These are phyloP conservation scores for Isabelozyma pseudorhagii DNA, from an alignment of 805 yeast species.

Conservation along the genomic window DNA sequence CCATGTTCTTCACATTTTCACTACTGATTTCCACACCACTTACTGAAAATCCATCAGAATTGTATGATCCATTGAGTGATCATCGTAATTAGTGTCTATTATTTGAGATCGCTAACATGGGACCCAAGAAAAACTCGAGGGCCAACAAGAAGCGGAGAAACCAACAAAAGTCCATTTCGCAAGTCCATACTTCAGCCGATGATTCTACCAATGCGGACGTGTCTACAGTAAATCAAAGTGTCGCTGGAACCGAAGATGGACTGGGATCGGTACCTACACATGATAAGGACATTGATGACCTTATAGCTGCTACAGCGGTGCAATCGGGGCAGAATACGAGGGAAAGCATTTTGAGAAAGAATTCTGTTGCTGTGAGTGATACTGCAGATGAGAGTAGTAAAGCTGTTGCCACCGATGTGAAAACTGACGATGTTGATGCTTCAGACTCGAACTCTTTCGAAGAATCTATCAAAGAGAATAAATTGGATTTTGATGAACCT, in stretches of 20 bases:
- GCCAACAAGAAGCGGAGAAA: neutral
- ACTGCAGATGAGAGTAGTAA: neutral
- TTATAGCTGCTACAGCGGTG: constrained; percentile 8
- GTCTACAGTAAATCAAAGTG: neutral
- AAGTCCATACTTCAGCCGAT: neutral
- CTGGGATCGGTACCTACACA: neutral
- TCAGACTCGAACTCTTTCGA: constrained; percentile 1
- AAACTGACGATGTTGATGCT: neutral
- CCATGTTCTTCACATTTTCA: neutral
- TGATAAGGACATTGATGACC: constrained; percentile 5
- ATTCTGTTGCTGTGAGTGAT: neutral
- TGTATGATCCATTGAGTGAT: neutral
- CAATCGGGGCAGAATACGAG: constrained; percentile 6
- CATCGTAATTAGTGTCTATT: neutral
- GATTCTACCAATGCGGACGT: neutral
- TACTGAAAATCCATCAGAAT: neutral
- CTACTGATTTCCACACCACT: neutral
- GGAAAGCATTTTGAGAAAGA: constrained; percentile 4
- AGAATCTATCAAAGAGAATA: constrained; percentile 2
- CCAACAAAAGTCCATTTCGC: neutral
- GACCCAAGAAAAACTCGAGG: neutral
- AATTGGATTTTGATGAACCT: neutral
- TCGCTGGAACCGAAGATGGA: neutral
- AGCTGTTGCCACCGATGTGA: neutral
- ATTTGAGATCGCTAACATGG: neutral